These are phyloP conservation scores for Claviceps quebecensis DNA, from an alignment of 2,329 filamentous ascomycete species.

Conservation along the genomic window DNA sequence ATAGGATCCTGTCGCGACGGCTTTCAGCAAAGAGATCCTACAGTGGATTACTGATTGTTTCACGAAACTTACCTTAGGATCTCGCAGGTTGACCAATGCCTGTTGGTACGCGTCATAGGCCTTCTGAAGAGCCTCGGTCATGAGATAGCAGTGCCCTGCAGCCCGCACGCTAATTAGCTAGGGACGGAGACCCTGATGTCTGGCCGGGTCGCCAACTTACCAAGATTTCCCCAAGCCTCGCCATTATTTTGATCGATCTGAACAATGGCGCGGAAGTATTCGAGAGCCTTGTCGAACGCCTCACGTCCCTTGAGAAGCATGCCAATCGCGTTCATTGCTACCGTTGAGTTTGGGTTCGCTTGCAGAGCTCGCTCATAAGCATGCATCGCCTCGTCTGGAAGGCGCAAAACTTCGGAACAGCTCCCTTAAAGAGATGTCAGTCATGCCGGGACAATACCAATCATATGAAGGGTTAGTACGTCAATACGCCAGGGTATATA, in stretches of 20 bases:
- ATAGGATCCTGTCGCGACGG: conserved; percentile 59
- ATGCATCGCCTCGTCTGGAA: conserved; percentile 74
- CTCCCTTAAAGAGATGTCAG: conserved; percentile 41
- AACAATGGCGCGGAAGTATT: conserved; percentile 80
- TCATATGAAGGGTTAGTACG: too few relatives aligned
- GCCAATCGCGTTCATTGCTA: conserved; percentile 88
- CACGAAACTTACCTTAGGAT: conserved; percentile 62
- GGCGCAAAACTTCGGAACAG: conserved; percentile 75
- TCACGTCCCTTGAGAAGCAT: conserved; percentile 83
- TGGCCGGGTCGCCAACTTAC: conserved; percentile 32
- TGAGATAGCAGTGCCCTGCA: conserved; percentile 88
- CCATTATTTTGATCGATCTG: conserved; percentile 83
- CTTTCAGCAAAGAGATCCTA: background rate
- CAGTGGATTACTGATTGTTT: background rate
- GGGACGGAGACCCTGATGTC: conserved; percentile 11
- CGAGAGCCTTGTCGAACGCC: conserved; percentile 84
- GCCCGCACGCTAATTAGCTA: conserved; percentile 5
- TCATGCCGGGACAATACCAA: background rate
- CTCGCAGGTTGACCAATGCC: conserved; percentile 79
- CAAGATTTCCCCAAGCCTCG: conserved; percentile 91
- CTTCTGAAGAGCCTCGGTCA: conserved; percentile 97
- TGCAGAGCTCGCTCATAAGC: conserved; percentile 83
- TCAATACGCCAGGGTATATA: conserved; percentile 15
- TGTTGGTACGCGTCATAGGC: conserved; percentile 95
- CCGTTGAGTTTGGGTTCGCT: conserved; percentile 77